Evolutionary conservation across 306 rosid species (phyloP), one percentile per base, ranked within the genome.

Genomic region (Pueraria montana): DNA sequence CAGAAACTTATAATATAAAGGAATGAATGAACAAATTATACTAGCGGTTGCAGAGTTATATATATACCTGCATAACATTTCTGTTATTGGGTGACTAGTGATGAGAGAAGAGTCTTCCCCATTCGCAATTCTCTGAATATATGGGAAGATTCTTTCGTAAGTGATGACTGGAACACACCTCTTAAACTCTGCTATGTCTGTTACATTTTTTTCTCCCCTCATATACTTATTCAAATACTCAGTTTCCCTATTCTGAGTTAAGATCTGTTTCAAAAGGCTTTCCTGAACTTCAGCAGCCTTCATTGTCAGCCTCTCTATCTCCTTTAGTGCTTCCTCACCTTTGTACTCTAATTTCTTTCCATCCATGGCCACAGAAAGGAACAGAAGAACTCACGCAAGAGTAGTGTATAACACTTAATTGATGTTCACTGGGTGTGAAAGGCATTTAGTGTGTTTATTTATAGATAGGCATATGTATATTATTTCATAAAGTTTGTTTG

Each of bases 301-400:
- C 58, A 48, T 73, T 7, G 98, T 95, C 52, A 95, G 86, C 87
- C 87, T 91, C 87, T 91, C 98, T 64, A 95, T 93, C 91, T 90
- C 97, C 79, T 85, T 86, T 50, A 95, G 83, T 53, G 98, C 98
- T 85, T 86, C 90, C 87, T 87, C 91, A 32, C 98, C 97, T 81
- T 90, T 95, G 95, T 93, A 95, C 92, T 93, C 95, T 48, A 95
- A 85, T 77, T 86, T 95, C 87, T 89, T 91, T 63, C 97, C 95
- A 5, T 95, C 92, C 98, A 95, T 91, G 50, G 11, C 56, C 11
- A 80, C 26, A 30, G 65, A 45, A 78, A 61, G 40, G 52, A 81
- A 75, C 82, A 80, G 80, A 77, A 38, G 8, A 58, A 79, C 83
- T 72, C 75, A 65, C 40, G 8, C 72, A 48, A 21, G 80, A 62